phyloP scores from a whole-genome alignment of 2,329 filamentous ascomycete genomes.

The Phyllosticta citrichinensis region DNA sequence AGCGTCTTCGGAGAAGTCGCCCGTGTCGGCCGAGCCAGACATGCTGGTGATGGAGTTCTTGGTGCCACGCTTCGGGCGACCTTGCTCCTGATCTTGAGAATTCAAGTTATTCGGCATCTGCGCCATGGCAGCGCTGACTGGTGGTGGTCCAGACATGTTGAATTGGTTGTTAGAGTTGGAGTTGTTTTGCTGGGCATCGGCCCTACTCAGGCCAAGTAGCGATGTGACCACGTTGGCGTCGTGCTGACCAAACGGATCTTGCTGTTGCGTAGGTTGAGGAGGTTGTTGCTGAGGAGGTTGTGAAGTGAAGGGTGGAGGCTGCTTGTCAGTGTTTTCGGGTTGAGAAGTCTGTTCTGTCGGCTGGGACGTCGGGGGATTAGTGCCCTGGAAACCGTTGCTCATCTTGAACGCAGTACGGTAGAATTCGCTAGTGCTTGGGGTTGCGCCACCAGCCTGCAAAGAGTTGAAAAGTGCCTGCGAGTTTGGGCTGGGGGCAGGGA shows the following conservation, averaged over 20 bases:
- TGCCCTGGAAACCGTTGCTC: constrained; percentile 31
- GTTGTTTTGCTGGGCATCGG: constrained; percentile 9
- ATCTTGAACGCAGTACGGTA: constrained; percentile 77
- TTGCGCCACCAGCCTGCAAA: constrained; percentile 70
- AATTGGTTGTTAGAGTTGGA: constrained; percentile 41
- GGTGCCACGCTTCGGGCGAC: constrained; percentile 30
- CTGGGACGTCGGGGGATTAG: constrained; percentile 33
- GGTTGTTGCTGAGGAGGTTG: constrained; percentile 34
- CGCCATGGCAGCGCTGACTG: constrained; percentile 30
- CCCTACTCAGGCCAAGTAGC: constrained; percentile 8
- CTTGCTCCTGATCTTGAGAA: constrained; percentile 34
- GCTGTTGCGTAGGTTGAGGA: constrained; percentile 31
- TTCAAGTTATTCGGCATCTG: constrained; percentile 39
- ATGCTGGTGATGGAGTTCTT: constrained; percentile 50
- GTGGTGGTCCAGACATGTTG: constrained; percentile 32
- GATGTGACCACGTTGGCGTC: constrained; percentile 52
- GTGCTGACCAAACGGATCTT: constrained; percentile 71
- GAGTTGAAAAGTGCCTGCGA: constrained; percentile 74
- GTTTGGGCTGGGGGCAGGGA: constrained; percentile 81
- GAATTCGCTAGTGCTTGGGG: constrained; percentile 85
- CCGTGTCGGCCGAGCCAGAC: constrained; percentile 41
- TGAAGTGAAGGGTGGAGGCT: neutral
- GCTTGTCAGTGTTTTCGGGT: constrained; percentile 43
- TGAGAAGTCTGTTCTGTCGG: constrained; percentile 29
- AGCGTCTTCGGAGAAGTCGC: constrained; percentile 62